Evolutionary conservation across 345 rosid genomes (phyloP), one percentile per base, ranked within the genome.

Genomic region (Nasturtium officinale): DNA sequence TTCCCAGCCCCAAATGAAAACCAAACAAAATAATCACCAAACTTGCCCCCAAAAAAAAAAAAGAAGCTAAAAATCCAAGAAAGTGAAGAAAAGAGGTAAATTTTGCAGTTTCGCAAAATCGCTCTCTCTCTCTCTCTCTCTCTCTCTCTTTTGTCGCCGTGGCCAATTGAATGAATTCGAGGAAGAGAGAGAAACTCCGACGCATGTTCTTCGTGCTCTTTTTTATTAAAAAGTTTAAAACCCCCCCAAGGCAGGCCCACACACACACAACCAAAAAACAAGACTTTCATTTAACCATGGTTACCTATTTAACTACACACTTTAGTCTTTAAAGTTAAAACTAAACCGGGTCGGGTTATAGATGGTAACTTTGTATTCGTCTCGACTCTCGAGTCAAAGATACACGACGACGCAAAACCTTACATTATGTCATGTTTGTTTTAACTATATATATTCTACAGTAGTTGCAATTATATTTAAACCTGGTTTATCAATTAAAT

Each of bases 131-230:
- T 61, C 32, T 68, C 30, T 61, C 32, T 68, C 16, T 57, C 51
- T 7, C 16, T 57, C 51, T 7, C 30, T 61, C 32, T 68, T 56
- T 40, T 61, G 61, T 50, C 67, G 78, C 74, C 74, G 74, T 75
- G 74, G 62, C 75, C 45, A 76, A 69, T 54, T 77, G 69, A 72
- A 72, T 76, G 74, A 61, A 26, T 43, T 53, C 42, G 13, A 69
- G 42, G 63, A 62, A 67, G 79, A 77, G 80, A 77, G 72, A 77
- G 80, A 77, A 65, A 71, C 42, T 52, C 79, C 76, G 66, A 65
- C 67, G 67, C 72, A 77, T 77, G 80, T 71, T 71, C 68, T 77
- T 77, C 80, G 72, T 77, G 74, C 70, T 69, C 64, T 69, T 69
- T 76, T 61, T 52, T 53, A 29, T 71, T 52, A 5, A 46, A n/a